Conservation (phyloP, 2,329 filamentous ascomycete genomes). For the Botrytis paeoniae region DNA sequence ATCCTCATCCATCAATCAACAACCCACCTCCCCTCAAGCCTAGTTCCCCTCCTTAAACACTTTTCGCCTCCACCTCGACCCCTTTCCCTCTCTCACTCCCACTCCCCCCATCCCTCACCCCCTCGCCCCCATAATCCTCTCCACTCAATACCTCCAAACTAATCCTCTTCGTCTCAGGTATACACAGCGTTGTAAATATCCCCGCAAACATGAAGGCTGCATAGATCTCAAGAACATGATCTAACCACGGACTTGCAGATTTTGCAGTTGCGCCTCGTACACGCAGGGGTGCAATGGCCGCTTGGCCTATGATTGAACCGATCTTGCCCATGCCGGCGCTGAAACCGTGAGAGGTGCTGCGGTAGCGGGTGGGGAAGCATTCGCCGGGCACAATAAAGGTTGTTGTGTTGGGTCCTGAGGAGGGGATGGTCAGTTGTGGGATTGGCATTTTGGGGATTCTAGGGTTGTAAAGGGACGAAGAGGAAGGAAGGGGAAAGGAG, state of each 20-base stretch:
- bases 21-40: background rate
- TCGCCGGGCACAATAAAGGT: slow-evolving; percentile 42
- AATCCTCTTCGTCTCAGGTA: slow-evolving; percentile 73
- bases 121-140: background rate
- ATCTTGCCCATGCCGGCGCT: slow-evolving; percentile 40
- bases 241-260: slow-evolving; percentile 49
- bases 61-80: background rate
- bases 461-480: background rate
- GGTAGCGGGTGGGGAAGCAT: slow-evolving; percentile 39
- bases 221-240: slow-evolving; percentile 74
- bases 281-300: slow-evolving; percentile 54
- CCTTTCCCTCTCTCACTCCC: background rate
- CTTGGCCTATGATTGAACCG: slow-evolving; percentile 41
- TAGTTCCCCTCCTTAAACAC: background rate
- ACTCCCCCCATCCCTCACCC: background rate
- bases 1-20: background rate
- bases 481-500: no score
- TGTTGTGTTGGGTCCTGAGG: slow-evolving; percentile 30
- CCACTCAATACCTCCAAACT: slow-evolving; percentile 60
- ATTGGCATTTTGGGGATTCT: background rate
- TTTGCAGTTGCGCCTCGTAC: slow-evolving; percentile 40
- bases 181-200: slow-evolving; percentile 63
- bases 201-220: slow-evolving; percentile 78
- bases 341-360: slow-evolving; percentile 38
- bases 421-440: background rate